phyloP scores from a whole-genome alignment of 352 stramenopile genomes.

The Phytophthora palmivora region DNA sequence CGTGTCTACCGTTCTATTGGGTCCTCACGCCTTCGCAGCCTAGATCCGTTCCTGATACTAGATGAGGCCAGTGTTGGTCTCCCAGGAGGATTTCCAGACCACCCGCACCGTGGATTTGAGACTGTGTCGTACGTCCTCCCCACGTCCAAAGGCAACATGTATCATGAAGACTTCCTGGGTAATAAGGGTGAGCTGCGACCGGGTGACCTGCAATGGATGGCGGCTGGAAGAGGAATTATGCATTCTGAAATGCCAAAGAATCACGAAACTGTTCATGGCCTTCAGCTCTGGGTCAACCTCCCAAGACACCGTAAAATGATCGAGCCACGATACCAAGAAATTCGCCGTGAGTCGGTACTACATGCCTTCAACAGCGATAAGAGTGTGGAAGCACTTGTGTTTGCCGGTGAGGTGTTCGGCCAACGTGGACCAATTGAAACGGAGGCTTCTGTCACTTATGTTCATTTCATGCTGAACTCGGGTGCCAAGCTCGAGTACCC shows the following conservation, averaged over 20 bases:
- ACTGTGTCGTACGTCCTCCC: conserved; percentile 91
- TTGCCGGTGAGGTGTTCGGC: conserved; percentile 61
- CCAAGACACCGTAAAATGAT: conserved; percentile 52
- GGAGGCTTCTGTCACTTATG: conserved; percentile 55
- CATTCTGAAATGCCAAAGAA: conserved; percentile 62
- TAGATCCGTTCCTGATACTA: conserved; percentile 68
- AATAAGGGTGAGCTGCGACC: conserved; percentile 55
- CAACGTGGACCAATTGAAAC: conserved; percentile 49
- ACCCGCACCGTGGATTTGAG: conserved; percentile 92
- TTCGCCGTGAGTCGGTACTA: conserved; percentile 49
- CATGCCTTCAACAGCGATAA: conserved; percentile 54
- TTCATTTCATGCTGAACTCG: conserved; percentile 54
- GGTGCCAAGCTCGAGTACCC: conserved; percentile 48
- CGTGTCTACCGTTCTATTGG: conserved; percentile 52
- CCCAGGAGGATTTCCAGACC: conserved; percentile 85
- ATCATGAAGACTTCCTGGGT: conserved; percentile 84
- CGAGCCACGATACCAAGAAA: conserved; percentile 63
- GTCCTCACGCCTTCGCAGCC: conserved; percentile 37
- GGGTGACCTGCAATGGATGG: conserved; percentile 67
- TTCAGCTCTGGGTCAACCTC: conserved; percentile 72
- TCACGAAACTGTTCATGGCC: conserved; percentile 35
- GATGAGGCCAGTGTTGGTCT: conserved; percentile 59
- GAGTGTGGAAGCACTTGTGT: conserved; percentile 56
- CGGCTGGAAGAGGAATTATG: conserved; percentile 52
- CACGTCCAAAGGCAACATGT: conserved; percentile 77